phyloP scores from a whole-genome alignment of 768 basidiomycete genomes.

The Infundibulicybe gibba region DNA sequence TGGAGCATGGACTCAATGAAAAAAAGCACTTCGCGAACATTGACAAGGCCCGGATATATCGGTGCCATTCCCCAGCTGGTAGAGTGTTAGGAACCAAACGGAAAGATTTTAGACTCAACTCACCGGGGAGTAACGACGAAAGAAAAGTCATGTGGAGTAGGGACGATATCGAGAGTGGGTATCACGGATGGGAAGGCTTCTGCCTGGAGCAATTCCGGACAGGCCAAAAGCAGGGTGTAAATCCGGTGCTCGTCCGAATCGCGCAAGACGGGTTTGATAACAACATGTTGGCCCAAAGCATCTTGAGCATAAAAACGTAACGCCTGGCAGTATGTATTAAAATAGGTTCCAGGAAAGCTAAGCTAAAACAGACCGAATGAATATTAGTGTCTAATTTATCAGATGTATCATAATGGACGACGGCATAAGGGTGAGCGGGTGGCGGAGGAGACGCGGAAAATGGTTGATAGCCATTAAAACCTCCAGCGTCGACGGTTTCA shows the following conservation, averaged over 20 bases:
- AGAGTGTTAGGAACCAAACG: neutral
- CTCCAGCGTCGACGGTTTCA: too few relatives aligned
- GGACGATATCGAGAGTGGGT: neutral
- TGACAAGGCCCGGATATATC: neutral
- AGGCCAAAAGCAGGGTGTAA: neutral
- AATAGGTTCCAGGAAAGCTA: too few relatives aligned
- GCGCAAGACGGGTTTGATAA: neutral
- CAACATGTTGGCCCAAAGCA: neutral
- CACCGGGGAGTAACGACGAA: neutral
- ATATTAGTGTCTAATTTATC: too few relatives aligned
- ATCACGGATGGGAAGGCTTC: neutral
- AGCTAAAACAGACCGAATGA: too few relatives aligned
- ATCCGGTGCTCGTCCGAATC: neutral
- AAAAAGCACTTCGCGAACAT: neutral
- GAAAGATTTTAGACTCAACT: neutral
- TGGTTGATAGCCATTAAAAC: too few relatives aligned
- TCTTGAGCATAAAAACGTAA: neutral
- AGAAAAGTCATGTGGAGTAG: neutral
- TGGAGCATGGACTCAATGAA: neutral
- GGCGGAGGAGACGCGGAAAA: too few relatives aligned
- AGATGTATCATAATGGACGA: too few relatives aligned
- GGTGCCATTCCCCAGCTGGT: neutral
- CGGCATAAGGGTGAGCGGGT: too few relatives aligned
- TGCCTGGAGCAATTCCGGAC: neutral
- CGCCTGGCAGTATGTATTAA: too few relatives aligned